phyloP scores from a whole-genome alignment of 768 basidiomycete species.

The Rhodotorula graminis region DNA sequence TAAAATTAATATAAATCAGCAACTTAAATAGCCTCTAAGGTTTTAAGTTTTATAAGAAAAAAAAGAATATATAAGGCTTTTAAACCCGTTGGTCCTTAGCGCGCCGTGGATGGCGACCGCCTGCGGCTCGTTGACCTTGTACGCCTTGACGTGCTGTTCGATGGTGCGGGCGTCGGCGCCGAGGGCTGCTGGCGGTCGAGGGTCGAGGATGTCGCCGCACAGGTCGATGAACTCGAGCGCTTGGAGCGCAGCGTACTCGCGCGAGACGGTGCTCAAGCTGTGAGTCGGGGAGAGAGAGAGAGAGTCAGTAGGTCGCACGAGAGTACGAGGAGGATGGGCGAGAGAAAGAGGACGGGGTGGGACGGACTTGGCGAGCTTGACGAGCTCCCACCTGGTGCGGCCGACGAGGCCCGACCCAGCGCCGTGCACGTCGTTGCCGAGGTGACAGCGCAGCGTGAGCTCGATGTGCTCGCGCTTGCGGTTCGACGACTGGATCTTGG shows the following conservation, averaged over 20 bases:
- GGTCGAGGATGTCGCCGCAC: conserved; percentile 63
- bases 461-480: conserved; percentile 53
- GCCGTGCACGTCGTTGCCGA: conserved; percentile 41
- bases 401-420: conserved; percentile 62
- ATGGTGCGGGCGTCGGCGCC: conserved; percentile 56
- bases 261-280: conserved; percentile 82
- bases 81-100: conserved; percentile 63
- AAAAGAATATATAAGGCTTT: no score
- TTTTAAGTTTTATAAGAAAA: no score
- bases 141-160: conserved; percentile 61
- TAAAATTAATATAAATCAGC: no score
- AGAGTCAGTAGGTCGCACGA: conserved; percentile 23
- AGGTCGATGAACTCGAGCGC: conserved; percentile 78
- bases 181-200: conserved; percentile 55
- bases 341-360: neutral
- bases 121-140: conserved; percentile 86
- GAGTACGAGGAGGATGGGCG: neutral
- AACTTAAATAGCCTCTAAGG: no score
- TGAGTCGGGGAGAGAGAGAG: conserved; percentile 5
- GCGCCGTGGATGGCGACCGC: conserved; percentile 79
- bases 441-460: conserved; percentile 59
- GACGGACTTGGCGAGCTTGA: conserved; percentile 75
- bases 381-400: conserved; percentile 65
- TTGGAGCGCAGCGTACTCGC: conserved; percentile 83
- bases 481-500: conserved; percentile 61